A percentile compares a stretch with the other conserved stretches of the same genome.
Conservation (phyloP, 768 basidiomycete genomes). For the Boletellus ananas region DNA sequence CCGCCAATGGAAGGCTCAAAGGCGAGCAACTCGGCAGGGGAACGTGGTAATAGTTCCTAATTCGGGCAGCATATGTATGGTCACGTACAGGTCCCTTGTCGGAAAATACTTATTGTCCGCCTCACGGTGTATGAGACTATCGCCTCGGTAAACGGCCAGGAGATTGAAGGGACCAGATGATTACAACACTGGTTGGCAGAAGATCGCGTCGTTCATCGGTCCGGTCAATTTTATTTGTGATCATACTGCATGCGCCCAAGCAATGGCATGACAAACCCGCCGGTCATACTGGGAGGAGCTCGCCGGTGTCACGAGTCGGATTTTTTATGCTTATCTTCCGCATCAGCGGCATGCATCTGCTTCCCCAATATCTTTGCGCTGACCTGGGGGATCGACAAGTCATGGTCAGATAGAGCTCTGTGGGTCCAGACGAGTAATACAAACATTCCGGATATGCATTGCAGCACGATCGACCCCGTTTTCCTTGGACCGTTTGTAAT, state of each 20-base stretch:
- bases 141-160: constrained; percentile 23
- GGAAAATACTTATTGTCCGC: constrained; percentile 19
- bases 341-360: constrained; percentile 40
- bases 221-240: constrained; percentile 12
- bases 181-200: constrained; percentile 8
- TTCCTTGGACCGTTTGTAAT: constrained; percentile 77
- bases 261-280: constrained; percentile 13
- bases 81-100: constrained; percentile 19
- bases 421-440: constrained; percentile 23
- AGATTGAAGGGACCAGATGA: constrained; percentile 26
- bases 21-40: constrained; percentile 17
- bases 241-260: constrained; percentile 7
- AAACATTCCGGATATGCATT: constrained; percentile 79
- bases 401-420: constrained; percentile 9
- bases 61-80: constrained; percentile 5
- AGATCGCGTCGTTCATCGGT: constrained; percentile 4
- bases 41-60: constrained; percentile 23
- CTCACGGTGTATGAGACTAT: constrained; percentile 16
- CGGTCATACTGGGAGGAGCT: constrained; percentile 4
- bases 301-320: constrained; percentile 25
- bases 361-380: constrained; percentile 76
- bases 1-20: constrained; percentile 26
- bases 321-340: constrained; percentile 29
- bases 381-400: constrained; percentile 45
- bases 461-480: constrained; percentile 79